Conservation (phyloP, 331 rosid species). For the Erythrophleum ivorense region DNA sequence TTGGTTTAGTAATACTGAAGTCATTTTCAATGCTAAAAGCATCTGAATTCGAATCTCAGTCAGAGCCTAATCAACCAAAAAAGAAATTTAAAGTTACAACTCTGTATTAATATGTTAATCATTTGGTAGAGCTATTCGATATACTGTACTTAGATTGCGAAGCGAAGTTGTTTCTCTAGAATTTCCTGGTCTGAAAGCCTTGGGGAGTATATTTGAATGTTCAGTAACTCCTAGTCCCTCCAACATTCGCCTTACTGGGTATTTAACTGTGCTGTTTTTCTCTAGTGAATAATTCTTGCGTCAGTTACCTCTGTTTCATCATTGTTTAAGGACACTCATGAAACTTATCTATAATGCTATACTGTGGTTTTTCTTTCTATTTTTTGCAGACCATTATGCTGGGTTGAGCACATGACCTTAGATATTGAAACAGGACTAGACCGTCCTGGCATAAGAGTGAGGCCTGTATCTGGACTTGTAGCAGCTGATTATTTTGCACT, state of each 20-base stretch:
- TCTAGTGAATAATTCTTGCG: neutral
- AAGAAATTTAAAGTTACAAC: neutral
- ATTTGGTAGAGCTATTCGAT: too few relatives aligned
- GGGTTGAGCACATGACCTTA: constrained; percentile 14
- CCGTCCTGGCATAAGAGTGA: constrained; percentile 3
- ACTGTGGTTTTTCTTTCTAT: neutral
- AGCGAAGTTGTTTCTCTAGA: neutral
- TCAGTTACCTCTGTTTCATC: neutral
- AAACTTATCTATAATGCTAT: neutral
- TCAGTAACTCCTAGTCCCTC: too few relatives aligned
- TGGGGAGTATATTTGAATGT: neutral
- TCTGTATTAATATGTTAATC: too few relatives aligned
- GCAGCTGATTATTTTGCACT: constrained; percentile 12
- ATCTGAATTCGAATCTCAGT: neutral
- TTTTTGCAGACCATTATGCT: constrained; percentile 1
- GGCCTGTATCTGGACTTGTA: constrained; percentile 9
- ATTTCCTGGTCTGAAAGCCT: neutral
- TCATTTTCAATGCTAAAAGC: neutral
- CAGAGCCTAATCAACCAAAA: neutral
- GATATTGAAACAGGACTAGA: constrained; percentile 13
- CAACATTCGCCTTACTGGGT: too few relatives aligned
- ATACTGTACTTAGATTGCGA: neutral
- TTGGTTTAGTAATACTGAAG: neutral
- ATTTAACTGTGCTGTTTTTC: neutral
- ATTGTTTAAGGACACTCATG: neutral